A percentile compares a stretch with the other conserved stretches of the same genome.
These are phyloP conservation scores for Saccharum hybrid DNA, from an alignment of 202 grass and related monocot species.

Conservation along the genomic window DNA sequence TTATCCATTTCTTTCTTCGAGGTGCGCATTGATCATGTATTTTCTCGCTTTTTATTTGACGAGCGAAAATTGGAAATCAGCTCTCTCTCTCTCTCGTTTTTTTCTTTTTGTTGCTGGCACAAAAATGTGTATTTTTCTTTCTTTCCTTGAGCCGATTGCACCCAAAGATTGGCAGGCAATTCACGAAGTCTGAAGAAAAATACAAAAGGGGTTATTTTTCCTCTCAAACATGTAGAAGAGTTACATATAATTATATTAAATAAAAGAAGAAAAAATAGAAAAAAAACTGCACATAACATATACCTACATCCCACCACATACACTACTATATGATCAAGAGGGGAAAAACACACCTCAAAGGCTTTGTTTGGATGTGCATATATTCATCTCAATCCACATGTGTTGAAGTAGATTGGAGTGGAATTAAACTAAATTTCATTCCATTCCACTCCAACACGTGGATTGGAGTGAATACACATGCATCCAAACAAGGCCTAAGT, in stretches of 20 bases:
- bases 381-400: too few species aligned
- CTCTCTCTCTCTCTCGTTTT: too few species aligned
- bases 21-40: neutral
- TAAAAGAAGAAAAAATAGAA: too few species aligned
- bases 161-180: neutral
- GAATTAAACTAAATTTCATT: too few species aligned
- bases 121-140: neutral
- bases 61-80: neutral
- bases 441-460: too few species aligned
- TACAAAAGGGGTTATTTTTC: neutral
- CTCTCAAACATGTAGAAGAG: neutral
- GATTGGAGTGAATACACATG: too few species aligned
- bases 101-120: neutral
- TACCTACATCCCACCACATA: neutral
- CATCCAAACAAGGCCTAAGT: too few species aligned
- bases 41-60: neutral
- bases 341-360: too few species aligned
- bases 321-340: too few species aligned
- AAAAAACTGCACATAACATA: neutral
- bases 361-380: too few species aligned
- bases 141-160: neutral
- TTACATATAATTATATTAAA: neutral
- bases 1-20: conserved; percentile 33
- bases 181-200: neutral
- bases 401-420: too few species aligned